Evolutionary conservation across 345 rosid genomes (phyloP).

Genomic region (Boechera stricta): DNA sequence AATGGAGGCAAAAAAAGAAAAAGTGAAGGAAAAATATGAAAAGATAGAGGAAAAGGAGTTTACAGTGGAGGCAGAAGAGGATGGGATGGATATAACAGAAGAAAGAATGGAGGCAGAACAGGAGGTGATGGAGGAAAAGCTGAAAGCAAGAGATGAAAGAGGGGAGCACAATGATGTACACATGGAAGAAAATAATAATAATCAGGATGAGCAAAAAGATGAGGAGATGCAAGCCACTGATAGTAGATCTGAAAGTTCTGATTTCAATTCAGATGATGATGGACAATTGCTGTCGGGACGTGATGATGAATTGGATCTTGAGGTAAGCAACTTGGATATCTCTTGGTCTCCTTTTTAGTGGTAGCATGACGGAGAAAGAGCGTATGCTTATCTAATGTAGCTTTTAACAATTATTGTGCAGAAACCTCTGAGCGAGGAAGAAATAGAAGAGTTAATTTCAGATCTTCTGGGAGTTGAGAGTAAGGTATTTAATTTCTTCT

Average conservation of each 20-base stretch:
- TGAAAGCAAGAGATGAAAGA: constrained; percentile 35
- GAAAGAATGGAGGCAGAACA: constrained; percentile 26
- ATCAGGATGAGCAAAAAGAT: constrained; percentile 24
- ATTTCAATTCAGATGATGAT: constrained; percentile 63
- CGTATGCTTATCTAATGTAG: constrained; percentile 24
- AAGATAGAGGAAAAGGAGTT: constrained; percentile 4
- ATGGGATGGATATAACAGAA: constrained; percentile 2
- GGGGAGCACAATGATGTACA: constrained; percentile 23
- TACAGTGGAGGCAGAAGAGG: constrained; percentile 11
- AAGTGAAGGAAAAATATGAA: neutral
- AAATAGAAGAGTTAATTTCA: constrained; percentile 78
- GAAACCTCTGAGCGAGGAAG: constrained; percentile 91
- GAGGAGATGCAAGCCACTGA: constrained; percentile 49
- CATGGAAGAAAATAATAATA: constrained; percentile 30
- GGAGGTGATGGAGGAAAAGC: constrained; percentile 50
- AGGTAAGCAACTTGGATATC: constrained; percentile 54
- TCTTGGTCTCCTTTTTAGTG: constrained; percentile 6
- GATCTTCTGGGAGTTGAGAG: constrained; percentile 91
- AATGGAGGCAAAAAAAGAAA: constrained; percentile 24
- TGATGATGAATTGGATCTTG: constrained; percentile 61
- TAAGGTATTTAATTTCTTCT: constrained; percentile 64
- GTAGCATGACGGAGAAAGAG: neutral
- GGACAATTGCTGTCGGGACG: constrained; percentile 54
- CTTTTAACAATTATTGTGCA: constrained; percentile 40
- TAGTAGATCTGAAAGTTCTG: constrained; percentile 60